Evolutionary conservation across 73 alveolate genomes (phyloP).

Genomic region (Paraurostyla sp.): DNA sequence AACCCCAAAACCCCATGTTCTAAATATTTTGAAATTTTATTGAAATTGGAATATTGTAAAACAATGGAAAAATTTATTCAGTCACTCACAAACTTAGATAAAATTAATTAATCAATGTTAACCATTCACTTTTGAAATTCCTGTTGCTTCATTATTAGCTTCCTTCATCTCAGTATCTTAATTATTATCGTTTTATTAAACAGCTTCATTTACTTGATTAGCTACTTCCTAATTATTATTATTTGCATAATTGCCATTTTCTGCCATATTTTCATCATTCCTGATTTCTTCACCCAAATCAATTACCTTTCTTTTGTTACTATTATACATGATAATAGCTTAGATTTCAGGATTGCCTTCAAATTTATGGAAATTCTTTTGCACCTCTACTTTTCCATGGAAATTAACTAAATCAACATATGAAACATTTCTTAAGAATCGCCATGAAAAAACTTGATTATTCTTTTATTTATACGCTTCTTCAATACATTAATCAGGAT

Average conservation of each 20-base stretch:
- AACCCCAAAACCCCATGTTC: too few relatives aligned
- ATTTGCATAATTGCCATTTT: background rate
- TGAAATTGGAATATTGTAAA: too few relatives aligned
- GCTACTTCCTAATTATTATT: too few relatives aligned
- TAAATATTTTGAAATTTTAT: too few relatives aligned
- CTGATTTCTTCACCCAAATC: background rate
- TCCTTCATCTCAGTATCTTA: background rate
- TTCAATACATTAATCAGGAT: slow-evolving; percentile 3
- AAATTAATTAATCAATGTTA: too few relatives aligned
- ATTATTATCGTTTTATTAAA: background rate
- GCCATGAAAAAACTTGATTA: slow-evolving; percentile 5
- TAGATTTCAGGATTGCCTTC: slow-evolving; percentile 29
- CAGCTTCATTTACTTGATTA: background rate
- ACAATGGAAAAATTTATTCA: too few relatives aligned
- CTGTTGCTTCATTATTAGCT: too few relatives aligned
- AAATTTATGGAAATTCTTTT: background rate
- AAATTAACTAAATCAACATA: slow-evolving; percentile 15
- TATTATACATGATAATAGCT: background rate
- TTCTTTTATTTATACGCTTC: slow-evolving; percentile 19
- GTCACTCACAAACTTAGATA: too few relatives aligned
- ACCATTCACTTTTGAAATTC: too few relatives aligned
- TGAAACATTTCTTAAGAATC: slow-evolving; percentile 25
- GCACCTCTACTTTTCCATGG: slow-evolving; percentile 46
- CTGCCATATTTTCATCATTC: background rate
- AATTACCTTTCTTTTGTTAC: slow-evolving; percentile 17